Base-by-base conservation (phyloP, 1,284 basidiomycete genomes). In the Anthracocystis setariae region DNA sequence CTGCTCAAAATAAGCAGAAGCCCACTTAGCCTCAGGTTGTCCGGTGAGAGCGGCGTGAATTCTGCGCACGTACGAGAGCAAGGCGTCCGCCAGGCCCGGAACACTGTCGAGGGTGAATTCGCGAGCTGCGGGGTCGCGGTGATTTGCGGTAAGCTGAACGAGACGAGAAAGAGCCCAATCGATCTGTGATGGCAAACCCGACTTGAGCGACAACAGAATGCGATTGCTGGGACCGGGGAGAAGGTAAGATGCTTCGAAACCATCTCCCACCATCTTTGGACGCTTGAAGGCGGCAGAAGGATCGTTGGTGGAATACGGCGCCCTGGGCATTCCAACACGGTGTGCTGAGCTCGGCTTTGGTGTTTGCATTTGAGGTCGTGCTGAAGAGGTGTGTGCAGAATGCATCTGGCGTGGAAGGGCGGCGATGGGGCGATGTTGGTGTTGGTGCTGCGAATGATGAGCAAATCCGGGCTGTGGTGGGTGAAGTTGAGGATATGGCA, bases 81-180 rank as follows among this genome's bases (percentile, higher is more conserved):
- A 58, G 7, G 63, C 68, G 17, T 80, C 80, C 23, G 63, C 64
- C 5, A 82, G 50, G 13, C 80, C 80, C 0, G 77, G 74, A 4
- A 74, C 70, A 37, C 62, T 58, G 18, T 74, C 70, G 10, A 81
- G 55, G 25, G 59, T 61, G 15, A 67, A 61, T 12, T 67, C 64
- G 42, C 64, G 64, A 17, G 64, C 45, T 5, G 58, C 53, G 20
- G 46, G 53, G 13, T 64, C 58, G 27, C 67, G 55, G 25, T 66
- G 55, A 18, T 56, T 59, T 46, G 52, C 56, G 2, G 70, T 69
- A 37, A 70, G 54, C 23, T 55, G 27, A 10, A 74, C 61, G 18
- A 82, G 76, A 15, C 74, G 69, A 3, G 59, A 56, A 18, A 82
- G 62, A 2, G 79, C 79, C 80, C 80, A 82, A 49, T 79, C 73